Base-by-base conservation (phyloP, 2,329 filamentous ascomycete genomes). In the Pseudogymnoascus sp. region DNA sequence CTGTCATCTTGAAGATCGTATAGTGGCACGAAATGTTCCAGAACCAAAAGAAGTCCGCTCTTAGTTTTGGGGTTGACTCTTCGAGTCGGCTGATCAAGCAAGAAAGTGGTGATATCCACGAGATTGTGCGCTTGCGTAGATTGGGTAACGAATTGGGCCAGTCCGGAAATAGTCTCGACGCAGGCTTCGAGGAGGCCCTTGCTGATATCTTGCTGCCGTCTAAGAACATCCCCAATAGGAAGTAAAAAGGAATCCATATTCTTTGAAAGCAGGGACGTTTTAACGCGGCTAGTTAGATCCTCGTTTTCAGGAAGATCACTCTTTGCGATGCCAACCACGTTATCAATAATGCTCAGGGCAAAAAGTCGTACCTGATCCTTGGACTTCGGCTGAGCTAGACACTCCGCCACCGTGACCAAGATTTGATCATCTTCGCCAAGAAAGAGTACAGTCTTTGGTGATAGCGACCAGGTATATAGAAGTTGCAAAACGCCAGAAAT, bases 341-440 rank as follows among this genome's bases (percentile, higher is more conserved):
- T 88, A 43, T 83, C 81, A 47, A 99, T 73, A 41, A 97, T 87
- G 9, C 85, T 81, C 30, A 99, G 78, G 1, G 92, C 84, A 71
- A 90, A 96, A 0, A 89, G 76, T 70, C 92, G 94, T 61, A 99
- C 92, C 61, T 92, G 87, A 64, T 93, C 89, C 72, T 94, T 94
- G 0, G 89, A 85, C 60, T 89, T 93, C 50, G 83, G 80, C 5
- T 88, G 80, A 4, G 81, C 79, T 25, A 99, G 76, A 67, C 87
- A 89, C 65, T 90, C 85, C 39, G 91, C 83, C 14, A 96, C 75
- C 66, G 86, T 86, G 14, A 79, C 78, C 30, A 97, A 71, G 58
- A 86, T 82, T 62, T 86, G 82, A 6, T 81, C 73, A 11, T 87
- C 83, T 37, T 79, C 72, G 3, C 73, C 73, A 6, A 99, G 79